Conservation (phyloP, 2,329 filamentous ascomycete genomes). For the Botrytis byssoidea region DNA sequence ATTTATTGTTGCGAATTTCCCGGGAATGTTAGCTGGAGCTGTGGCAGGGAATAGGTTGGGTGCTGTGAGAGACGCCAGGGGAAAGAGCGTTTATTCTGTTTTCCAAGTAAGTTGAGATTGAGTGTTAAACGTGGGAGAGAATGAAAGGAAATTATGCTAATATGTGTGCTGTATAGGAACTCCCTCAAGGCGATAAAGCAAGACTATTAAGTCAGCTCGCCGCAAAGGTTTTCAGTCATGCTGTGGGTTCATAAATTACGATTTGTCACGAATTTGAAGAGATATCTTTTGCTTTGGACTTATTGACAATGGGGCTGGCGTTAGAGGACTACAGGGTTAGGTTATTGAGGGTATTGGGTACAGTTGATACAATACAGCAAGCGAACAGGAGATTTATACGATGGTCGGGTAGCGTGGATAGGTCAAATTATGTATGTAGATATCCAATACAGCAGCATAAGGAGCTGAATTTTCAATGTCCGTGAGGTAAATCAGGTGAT, state of each 20-base stretch:
- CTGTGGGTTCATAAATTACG: slow-evolving; percentile 50
- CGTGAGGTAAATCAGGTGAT: not conserved
- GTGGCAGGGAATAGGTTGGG: slow-evolving; percentile 93
- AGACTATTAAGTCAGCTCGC: slow-evolving; percentile 81
- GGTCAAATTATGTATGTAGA: not conserved
- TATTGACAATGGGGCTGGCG: not conserved
- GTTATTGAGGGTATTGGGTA: not conserved
- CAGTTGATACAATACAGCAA: not conserved
- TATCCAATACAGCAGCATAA: not conserved
- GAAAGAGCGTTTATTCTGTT: slow-evolving; percentile 92
- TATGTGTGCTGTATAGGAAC: slow-evolving; percentile 44
- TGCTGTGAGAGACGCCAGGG: slow-evolving; percentile 81
- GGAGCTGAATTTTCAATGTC: too few relatives aligned
- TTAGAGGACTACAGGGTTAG: not conserved
- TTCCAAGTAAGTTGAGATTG: slow-evolving; percentile 41
- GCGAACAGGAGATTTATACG: not conserved
- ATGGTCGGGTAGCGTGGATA: not conserved
- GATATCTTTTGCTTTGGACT: not conserved
- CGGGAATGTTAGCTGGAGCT: slow-evolving; percentile 82
- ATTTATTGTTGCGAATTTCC: slow-evolving; percentile 92
- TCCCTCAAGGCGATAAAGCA: slow-evolving; percentile 80
- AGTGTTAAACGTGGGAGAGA: too few relatives aligned
- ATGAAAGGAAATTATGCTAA: not conserved
- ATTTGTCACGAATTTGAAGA: slow-evolving; percentile 1
- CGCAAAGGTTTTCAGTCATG: slow-evolving; percentile 62